phyloP scores from a whole-genome alignment of 768 basidiomycete species.

The Leccinum longicurvipes region DNA sequence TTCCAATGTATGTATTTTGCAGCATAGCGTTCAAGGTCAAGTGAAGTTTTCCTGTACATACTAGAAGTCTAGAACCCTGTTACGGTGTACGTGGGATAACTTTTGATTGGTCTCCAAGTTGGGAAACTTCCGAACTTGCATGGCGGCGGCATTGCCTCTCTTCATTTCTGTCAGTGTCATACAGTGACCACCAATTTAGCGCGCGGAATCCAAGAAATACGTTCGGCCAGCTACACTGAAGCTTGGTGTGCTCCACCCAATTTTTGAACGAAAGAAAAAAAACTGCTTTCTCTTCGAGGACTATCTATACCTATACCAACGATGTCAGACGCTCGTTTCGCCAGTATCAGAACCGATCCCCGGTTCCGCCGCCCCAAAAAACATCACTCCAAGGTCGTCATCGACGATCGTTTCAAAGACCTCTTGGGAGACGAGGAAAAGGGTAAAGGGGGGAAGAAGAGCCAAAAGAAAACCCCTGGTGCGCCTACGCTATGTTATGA shows the following conservation, averaged over 20 bases:
- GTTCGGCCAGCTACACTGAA: background rate
- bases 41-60: no score
- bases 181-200: background rate
- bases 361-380: conserved; percentile 86
- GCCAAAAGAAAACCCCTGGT: conserved; percentile 23
- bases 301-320: background rate
- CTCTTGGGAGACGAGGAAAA: conserved; percentile 55
- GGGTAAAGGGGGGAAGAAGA: conserved; percentile 32
- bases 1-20: no score
- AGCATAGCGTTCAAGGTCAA: no score
- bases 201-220: background rate
- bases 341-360: conserved; percentile 84
- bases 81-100: no score
- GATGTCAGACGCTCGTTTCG: conserved; percentile 84
- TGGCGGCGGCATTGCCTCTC: no score
- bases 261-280: no score
- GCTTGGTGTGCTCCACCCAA: background rate
- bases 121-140: no score
- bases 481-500: conserved; percentile 3
- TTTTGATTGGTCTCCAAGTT: no score
- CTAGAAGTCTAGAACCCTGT: no score
- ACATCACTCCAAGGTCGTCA: conserved; percentile 73
- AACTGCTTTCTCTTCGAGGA: background rate
- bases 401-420: conserved; percentile 89
- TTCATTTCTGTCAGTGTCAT: background rate